These are phyloP conservation scores for Mrakia hoshinonis DNA, from an alignment of 768 basidiomycete species.

Conservation along the genomic window DNA sequence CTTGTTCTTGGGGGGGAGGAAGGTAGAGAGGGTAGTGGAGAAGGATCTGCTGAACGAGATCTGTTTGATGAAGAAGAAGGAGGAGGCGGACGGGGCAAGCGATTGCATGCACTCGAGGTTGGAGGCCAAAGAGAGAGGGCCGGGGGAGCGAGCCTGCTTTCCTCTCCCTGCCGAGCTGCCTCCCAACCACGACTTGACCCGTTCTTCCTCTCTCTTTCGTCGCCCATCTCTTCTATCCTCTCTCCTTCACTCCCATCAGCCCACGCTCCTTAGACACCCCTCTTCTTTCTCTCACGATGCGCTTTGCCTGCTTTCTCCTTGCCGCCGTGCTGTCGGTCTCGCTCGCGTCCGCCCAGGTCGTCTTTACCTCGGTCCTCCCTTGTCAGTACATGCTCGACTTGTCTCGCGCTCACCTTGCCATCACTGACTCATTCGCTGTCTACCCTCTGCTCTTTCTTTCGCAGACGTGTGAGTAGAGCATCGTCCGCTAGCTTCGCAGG, in stretches of 20 bases:
- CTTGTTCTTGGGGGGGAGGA: neutral
- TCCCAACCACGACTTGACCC: neutral
- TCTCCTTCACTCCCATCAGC: neutral
- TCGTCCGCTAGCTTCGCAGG: no score
- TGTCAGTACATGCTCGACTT: slow-evolving; percentile 4
- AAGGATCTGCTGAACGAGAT: neutral
- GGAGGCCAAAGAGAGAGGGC: neutral
- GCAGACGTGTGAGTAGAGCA: neutral
- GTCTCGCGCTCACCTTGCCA: neutral
- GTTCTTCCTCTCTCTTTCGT: no score
- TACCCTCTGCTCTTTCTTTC: neutral
- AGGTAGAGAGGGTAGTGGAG: neutral
- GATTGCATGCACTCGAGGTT: no score
- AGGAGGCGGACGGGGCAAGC: neutral
- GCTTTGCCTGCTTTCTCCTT: slow-evolving; percentile 1
- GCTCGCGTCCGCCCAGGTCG: slow-evolving; percentile 16
- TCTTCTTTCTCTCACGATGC: slow-evolving; percentile 6
- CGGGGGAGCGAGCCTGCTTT: no score
- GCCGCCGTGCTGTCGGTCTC: neutral
- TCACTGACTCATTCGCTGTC: neutral
- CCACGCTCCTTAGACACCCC: neutral
- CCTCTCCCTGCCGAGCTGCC: no score
- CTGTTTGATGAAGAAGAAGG: neutral
- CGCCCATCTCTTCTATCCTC: neutral
- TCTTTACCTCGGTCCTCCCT: slow-evolving; percentile 12